Evolutionary conservation across 345 rosid species (phyloP), one percentile per base, ranked within the genome.

Genomic region (Corchorus capsularis): DNA sequence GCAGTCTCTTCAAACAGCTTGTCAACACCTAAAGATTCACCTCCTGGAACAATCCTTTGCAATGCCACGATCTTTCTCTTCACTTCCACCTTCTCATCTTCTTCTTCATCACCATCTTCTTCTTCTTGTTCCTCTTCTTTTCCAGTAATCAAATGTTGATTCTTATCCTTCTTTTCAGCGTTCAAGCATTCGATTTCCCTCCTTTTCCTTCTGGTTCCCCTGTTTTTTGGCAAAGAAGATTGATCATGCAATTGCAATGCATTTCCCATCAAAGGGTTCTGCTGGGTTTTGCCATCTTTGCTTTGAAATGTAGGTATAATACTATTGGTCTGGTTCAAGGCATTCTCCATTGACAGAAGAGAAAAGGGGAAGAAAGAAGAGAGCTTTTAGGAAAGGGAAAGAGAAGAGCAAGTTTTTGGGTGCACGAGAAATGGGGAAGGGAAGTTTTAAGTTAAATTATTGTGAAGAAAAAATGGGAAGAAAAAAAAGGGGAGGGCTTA

Each of bases 21-120:
- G 74, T 90, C 96, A 9, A 78, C 84, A 10, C 86, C 91, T 19
- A 92, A 86, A 16, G 78, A 73, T n/a, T 83, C 87, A 4, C 94
- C 94, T 37, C 94, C 97, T 0, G 97, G 97, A 19, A 92, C 88
- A 39, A 90, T 87, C 87, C 82, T 92, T 87, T 90, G 94, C 87
- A 92, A 82, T 70, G 90, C 89, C 77, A 41, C 78, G 37, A 92
- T 89, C 87, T 86, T 92, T 27, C 65, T 83, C 43, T 86, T 92
- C 37, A 90, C 83, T 52, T 71, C 89, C 60, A 50, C 84, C 20
- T 76, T 77, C 27, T 84, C 82, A 0, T 79, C 86, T 0, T 74
- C 86, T 0, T 79, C 89, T 2, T 83, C 89, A 0, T 76, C 84
- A 19, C 71, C 77, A 16, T 69, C 75, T 0, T 62, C 77, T 16